These are phyloP conservation scores for Zygosaccharomyces lentus DNA, from an alignment of 805 yeast species.

Conservation along the genomic window DNA sequence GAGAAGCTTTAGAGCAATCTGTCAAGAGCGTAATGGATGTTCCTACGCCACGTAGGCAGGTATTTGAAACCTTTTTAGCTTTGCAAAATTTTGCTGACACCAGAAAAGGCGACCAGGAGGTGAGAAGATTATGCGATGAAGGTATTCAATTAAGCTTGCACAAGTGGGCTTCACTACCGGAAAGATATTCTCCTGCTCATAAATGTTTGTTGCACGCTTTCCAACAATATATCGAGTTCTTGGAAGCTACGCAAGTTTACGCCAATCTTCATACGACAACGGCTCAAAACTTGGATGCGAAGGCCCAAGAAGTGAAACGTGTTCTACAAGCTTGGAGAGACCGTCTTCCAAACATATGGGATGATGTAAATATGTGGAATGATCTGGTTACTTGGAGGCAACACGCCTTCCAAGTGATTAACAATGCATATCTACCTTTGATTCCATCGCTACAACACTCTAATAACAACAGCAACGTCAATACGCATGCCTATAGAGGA, in stretches of 20 bases:
- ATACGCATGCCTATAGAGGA: constrained; percentile 94
- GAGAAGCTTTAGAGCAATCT: constrained; percentile 90
- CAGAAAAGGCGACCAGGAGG: constrained; percentile 77
- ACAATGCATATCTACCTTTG: constrained; percentile 88
- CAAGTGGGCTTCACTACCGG: constrained; percentile 90
- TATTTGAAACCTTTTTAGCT: constrained; percentile 89
- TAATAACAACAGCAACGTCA: constrained; percentile 63
- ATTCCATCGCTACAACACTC: constrained; percentile 78
- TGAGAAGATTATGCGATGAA: constrained; percentile 85
- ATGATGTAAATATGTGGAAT: constrained; percentile 96
- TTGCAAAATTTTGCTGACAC: constrained; percentile 92
- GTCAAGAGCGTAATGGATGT: constrained; percentile 97
- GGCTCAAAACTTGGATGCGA: constrained; percentile 85
- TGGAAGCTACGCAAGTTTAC: constrained; percentile 95
- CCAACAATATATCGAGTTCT: constrained; percentile 95
- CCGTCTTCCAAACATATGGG: constrained; percentile 94
- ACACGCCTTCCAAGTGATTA: constrained; percentile 94
- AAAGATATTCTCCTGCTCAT: constrained; percentile 72
- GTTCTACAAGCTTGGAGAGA: constrained; percentile 98
- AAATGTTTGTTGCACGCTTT: constrained; percentile 85
- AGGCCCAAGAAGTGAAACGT: constrained; percentile 90
- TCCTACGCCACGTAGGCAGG: constrained; percentile 95
- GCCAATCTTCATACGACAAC: constrained; percentile 83
- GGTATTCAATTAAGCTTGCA: constrained; percentile 89
- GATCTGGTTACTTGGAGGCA: constrained; percentile 98